A percentile compares a stretch with the other conserved stretches of the same genome.
phyloP scores from a whole-genome alignment of 2,329 filamentous ascomycete species.

The Ceratocystiopsis minuta region DNA sequence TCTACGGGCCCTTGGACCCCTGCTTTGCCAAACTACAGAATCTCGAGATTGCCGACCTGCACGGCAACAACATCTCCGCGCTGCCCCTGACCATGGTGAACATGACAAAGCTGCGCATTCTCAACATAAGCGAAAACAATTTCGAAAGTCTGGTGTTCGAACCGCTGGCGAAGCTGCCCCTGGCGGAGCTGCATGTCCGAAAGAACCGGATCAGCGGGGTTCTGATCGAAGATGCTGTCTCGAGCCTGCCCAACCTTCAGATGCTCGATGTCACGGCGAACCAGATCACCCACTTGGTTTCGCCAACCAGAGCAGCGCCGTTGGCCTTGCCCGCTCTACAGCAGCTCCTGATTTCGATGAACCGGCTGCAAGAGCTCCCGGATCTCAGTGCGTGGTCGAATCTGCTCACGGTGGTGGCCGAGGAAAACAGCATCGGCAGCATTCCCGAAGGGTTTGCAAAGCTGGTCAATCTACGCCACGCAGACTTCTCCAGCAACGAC shows the following conservation, averaged over 20 bases:
- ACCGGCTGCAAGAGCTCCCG: slow-evolving; percentile 57
- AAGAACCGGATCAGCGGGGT: slow-evolving; percentile 64
- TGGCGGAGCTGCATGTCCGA: slow-evolving; percentile 55
- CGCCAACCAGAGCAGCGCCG: slow-evolving; percentile 17
- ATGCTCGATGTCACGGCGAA: slow-evolving; percentile 65
- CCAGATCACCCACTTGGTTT: slow-evolving; percentile 38
- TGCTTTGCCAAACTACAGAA: slow-evolving; percentile 45
- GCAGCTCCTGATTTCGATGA: slow-evolving; percentile 60
- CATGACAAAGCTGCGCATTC: slow-evolving; percentile 49
- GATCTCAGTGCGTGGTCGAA: slow-evolving; percentile 56
- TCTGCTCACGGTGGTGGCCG: slow-evolving; percentile 55
- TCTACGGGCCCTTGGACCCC: slow-evolving; percentile 49
- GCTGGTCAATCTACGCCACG: slow-evolving; percentile 51
- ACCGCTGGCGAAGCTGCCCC: slow-evolving; percentile 44
- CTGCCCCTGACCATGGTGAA: slow-evolving; percentile 51
- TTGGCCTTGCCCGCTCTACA: slow-evolving; percentile 56
- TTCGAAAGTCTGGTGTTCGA: slow-evolving; percentile 56
- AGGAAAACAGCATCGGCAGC: slow-evolving; percentile 61
- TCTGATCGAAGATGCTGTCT: slow-evolving; percentile 46
- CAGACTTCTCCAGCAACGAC: slow-evolving; percentile 74
- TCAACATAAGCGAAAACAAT: slow-evolving; percentile 68
- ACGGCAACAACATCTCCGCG: slow-evolving; percentile 57
- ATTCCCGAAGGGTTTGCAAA: slow-evolving; percentile 61
- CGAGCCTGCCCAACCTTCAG: slow-evolving; percentile 46
- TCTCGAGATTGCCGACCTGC: slow-evolving; percentile 67